Conservation (phyloP, 495 filamentous ascomycete genomes). For the Neurospora africana region DNA sequence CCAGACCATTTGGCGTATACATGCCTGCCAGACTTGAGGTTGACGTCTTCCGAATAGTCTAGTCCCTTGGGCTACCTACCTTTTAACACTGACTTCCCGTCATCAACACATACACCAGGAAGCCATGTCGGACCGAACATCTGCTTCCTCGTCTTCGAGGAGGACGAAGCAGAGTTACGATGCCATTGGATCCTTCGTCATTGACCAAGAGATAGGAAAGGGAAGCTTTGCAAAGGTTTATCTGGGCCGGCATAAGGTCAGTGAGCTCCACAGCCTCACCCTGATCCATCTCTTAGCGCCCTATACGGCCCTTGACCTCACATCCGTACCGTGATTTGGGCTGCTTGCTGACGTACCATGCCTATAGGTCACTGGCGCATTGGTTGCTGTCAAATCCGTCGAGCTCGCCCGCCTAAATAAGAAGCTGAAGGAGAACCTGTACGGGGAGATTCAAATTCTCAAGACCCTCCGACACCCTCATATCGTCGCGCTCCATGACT, state of each 20-base stretch:
- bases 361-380: conserved; percentile 46
- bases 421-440: conserved; percentile 93
- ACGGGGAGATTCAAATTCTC: conserved; percentile 88
- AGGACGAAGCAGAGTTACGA: conserved; percentile 40
- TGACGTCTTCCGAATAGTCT: conserved; percentile 32
- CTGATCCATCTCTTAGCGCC: background rate
- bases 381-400: conserved; percentile 93
- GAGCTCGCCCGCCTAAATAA: conserved; percentile 79
- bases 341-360: conserved; percentile 29
- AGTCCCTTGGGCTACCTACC: conserved; percentile 35
- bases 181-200: conserved; percentile 64
- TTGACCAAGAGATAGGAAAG: conserved; percentile 79
- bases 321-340: background rate
- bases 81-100: conserved; percentile 28
- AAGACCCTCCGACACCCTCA: conserved; percentile 88
- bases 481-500: conserved; percentile 91
- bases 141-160: conserved; percentile 25
- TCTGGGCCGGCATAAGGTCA: conserved; percentile 71
- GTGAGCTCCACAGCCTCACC: conserved; percentile 21
- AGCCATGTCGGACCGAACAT: conserved; percentile 36
- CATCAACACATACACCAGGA: conserved; percentile 33
- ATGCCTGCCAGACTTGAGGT: conserved; percentile 33
- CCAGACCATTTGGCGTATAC: conserved; percentile 25
- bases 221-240: conserved; percentile 95
- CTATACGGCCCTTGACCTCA: background rate